phyloP scores from a whole-genome alignment of 2,329 filamentous ascomycete genomes.

The Venturia effusa region DNA sequence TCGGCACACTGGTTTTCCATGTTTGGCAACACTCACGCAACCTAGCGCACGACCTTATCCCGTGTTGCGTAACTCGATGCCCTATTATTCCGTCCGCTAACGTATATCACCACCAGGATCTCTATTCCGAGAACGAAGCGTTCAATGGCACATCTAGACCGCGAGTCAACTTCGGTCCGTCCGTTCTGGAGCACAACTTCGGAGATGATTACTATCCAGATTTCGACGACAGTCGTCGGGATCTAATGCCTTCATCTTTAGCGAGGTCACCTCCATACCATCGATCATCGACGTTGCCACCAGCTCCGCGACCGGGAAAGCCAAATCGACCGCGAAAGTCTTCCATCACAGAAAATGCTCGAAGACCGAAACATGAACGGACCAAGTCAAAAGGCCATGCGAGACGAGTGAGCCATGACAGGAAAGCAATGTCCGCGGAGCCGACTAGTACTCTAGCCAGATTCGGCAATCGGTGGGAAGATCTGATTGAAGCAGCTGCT shows the following conservation, averaged over 20 bases:
- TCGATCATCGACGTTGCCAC: constrained; percentile 78
- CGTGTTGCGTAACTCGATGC: not conserved
- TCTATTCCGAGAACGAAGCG: constrained; percentile 26
- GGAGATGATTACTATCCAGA: constrained; percentile 32
- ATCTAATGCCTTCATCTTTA: constrained; percentile 73
- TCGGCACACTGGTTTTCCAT: not conserved
- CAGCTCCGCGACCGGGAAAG: constrained; percentile 64
- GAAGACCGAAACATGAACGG: constrained; percentile 69
- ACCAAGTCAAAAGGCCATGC: constrained; percentile 66
- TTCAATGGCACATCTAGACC: constrained; percentile 23
- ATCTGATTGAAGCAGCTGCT: constrained; percentile 87
- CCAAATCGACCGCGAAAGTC: constrained; percentile 69
- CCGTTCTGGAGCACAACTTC: constrained; percentile 61
- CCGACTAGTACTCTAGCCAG: constrained; percentile 60
- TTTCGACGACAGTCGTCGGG: constrained; percentile 50
- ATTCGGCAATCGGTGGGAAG: constrained; percentile 87
- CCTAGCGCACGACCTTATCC: not conserved
- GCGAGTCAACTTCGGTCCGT: constrained; percentile 29
- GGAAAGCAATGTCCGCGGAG: constrained; percentile 80
- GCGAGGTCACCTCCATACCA: constrained; percentile 72
- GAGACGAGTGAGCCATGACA: constrained; percentile 60
- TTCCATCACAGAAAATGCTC: constrained; percentile 69
- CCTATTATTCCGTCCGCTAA: constrained; percentile 14
- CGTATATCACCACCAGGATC: constrained; percentile 20
- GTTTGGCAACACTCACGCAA: not conserved